A percentile compares a stretch with the other conserved stretches of the same genome.
These are phyloP conservation scores for Hyaloscypha bicolor DNA, from an alignment of 495 filamentous ascomycete genomes.

Conservation along the genomic window DNA sequence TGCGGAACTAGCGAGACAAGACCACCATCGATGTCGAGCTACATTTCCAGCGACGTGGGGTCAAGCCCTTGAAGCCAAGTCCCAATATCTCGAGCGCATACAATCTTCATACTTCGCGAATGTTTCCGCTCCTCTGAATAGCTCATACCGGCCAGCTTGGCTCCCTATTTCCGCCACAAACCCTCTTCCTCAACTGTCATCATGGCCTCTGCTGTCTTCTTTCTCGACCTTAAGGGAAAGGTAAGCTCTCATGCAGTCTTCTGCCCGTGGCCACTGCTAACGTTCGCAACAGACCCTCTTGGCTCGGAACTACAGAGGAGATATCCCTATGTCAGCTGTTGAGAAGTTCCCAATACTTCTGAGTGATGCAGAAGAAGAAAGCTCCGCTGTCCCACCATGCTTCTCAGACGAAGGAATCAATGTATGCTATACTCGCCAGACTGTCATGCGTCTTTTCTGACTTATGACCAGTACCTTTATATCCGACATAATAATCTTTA, in stretches of 20 bases:
- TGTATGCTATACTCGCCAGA: slow-evolving; percentile 51
- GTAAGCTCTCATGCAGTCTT: slow-evolving; percentile 44
- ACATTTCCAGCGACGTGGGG: slow-evolving; percentile 19
- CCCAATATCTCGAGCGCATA: slow-evolving; percentile 1
- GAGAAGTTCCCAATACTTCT: slow-evolving; percentile 98
- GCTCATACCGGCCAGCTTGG: slow-evolving; percentile 14
- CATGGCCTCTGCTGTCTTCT: slow-evolving; percentile 99
- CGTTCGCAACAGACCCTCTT: slow-evolving; percentile 75
- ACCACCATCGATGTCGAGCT: slow-evolving; percentile 17
- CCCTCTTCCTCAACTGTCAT: slow-evolving; percentile 26
- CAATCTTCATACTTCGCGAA: slow-evolving; percentile 12
- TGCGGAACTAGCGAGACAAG: slow-evolving; percentile 9
- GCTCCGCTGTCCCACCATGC: slow-evolving; percentile 94
- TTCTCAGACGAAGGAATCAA: slow-evolving; percentile 99
- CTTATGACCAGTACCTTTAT: slow-evolving; percentile 81
- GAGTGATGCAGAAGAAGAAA: slow-evolving; percentile 99
- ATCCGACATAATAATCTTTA: slow-evolving; percentile 99
- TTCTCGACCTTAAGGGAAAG: slow-evolving; percentile 99
- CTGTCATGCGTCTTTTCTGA: slow-evolving; percentile 5
- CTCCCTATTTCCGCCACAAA: neutral
- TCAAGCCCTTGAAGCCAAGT: slow-evolving; percentile 4
- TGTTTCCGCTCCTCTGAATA: slow-evolving; percentile 15
- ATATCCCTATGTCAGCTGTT: slow-evolving; percentile 99
- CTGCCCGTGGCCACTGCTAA: slow-evolving; percentile 18
- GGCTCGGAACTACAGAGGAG: slow-evolving; percentile 97